These are phyloP conservation scores for Deinandra increscens DNA, from an alignment of 129 eudicot species.

Conservation along the genomic window DNA sequence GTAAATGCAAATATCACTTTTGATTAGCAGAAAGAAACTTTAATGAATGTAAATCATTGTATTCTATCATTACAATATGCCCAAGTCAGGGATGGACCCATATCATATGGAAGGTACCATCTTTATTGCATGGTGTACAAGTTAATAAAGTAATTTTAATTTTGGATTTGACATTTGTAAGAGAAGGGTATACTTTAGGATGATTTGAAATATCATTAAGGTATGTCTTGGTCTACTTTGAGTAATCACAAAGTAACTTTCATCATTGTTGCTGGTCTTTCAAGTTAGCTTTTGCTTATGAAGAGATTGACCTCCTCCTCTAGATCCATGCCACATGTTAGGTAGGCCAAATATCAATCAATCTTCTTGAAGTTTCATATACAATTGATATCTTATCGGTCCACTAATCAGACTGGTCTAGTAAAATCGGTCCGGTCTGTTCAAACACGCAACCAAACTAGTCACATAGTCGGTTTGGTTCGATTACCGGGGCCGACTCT, in stretches of 20 bases:
- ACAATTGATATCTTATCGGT: no score
- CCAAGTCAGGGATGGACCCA: slow-evolving; percentile 21
- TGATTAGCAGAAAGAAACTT: slow-evolving; percentile 22
- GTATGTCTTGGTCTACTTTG: slow-evolving; percentile 21
- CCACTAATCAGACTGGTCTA: no score
- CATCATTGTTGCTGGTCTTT: slow-evolving; percentile 42
- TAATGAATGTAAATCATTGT: slow-evolving; percentile 54
- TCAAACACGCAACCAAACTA: no score
- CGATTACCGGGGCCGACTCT: no score
- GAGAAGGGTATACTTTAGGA: slow-evolving; percentile 4
- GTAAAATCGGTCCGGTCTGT: no score
- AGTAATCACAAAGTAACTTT: slow-evolving; percentile 28
- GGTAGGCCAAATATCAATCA: neutral
- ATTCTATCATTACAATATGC: slow-evolving; percentile 20
- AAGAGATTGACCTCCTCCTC: slow-evolving; percentile 12
- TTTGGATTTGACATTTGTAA: slow-evolving; percentile 1
- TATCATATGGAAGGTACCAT: slow-evolving; percentile 17
- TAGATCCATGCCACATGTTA: slow-evolving; percentile 22
- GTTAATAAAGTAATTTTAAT: slow-evolving; percentile 1
- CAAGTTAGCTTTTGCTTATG: slow-evolving; percentile 32
- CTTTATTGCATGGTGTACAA: slow-evolving; percentile 25
- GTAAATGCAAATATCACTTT: slow-evolving; percentile 26
- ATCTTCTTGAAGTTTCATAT: neutral
- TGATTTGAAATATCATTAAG: slow-evolving; percentile 10
- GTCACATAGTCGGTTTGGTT: no score